phyloP scores from a whole-genome alignment of 805 yeast genomes.

The Danielia oregonensis region DNA sequence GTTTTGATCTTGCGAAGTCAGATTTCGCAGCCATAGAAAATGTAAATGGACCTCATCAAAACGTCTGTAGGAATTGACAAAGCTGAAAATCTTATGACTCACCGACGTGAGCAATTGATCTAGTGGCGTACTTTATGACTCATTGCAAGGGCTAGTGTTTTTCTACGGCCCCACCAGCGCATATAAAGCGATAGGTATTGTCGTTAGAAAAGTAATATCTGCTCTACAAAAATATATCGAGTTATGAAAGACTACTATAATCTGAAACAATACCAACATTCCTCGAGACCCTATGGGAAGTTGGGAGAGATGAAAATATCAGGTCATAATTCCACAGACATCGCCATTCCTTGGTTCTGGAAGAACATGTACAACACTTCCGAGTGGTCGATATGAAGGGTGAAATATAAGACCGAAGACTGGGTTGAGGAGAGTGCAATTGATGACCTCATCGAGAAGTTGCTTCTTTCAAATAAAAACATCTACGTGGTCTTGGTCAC shows the following conservation, averaged over 20 bases:
- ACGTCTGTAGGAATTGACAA: too few species aligned
- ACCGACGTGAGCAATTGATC: too few species aligned
- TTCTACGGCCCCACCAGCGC: too few species aligned
- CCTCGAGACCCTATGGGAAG: slow-evolving; percentile 80
- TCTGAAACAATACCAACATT: slow-evolving; percentile 89
- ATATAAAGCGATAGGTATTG: too few species aligned
- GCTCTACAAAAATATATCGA: slow-evolving; percentile 28
- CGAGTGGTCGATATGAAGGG: slow-evolving; percentile 95
- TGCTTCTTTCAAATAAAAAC: slow-evolving; percentile 87
- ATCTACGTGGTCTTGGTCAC: slow-evolving; percentile 92
- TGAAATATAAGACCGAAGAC: slow-evolving; percentile 97
- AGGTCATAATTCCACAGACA: slow-evolving; percentile 93
- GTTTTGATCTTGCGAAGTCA: too few species aligned
- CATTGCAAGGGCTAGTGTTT: too few species aligned
- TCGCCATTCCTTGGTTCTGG: slow-evolving; percentile 98
- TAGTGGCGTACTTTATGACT: too few species aligned
- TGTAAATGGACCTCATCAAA: too few species aligned
- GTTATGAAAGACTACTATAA: slow-evolving; percentile 43
- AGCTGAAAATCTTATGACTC: too few species aligned
- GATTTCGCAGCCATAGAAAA: too few species aligned
- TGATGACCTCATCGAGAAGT: slow-evolving; percentile 97
- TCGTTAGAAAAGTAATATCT: too few species aligned
- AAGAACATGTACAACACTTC: slow-evolving; percentile 78
- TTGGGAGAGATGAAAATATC: slow-evolving; percentile 97
- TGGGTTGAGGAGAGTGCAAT: slow-evolving; percentile 93